Evolutionary conservation across 331 rosid species (phyloP), one percentile per base, ranked within the genome.

Genomic region (Erythrophleum ivorense): DNA sequence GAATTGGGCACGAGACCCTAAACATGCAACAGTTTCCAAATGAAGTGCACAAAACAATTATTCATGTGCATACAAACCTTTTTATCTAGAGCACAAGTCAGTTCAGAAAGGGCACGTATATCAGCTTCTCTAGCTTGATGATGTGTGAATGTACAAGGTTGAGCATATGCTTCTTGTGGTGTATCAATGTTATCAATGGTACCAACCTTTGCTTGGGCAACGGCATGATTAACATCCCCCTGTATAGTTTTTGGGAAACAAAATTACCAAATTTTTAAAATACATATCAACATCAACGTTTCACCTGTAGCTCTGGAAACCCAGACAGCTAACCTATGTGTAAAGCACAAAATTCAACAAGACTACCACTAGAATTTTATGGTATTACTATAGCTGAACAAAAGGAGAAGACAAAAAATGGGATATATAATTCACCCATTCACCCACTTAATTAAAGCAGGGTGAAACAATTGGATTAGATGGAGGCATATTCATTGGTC

Each of bases 51-150:
- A 48, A 43, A 64, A 31, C 33, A 38, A 31, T 9, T 41, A n/a
- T 45, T 77, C 64, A 64, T 60, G 54, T 14, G 15, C 85, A 55
- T 60, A 66, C 38, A 78, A 78, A 91, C 97, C 96, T 86, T 92
- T 79, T 89, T 87, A 84, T 88, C 93, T 43, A 90, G 91, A 79
- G 94, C 89, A 64, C 77, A 80, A 65, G 79, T 87, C 77, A 92
- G 85, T 76, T 91, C 91, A 77, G 92, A 82, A 73, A 91, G 90
- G 79, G 92, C 92, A 63, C 43, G 84, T 75, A 91, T 81, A 80
- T 92, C 97, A 85, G 92, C 93, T 87, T 91, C 97, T 89, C 84
- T 90, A 69, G 90, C 90, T 87, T 87, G 94, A 85, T 88, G 84
- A 57, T 87, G 90, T 71, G 76, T 72, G 78, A 76, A 68, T 29